phyloP scores from a whole-genome alignment of 2,329 filamentous ascomycete genomes.

The Calonectria crousiana region DNA sequence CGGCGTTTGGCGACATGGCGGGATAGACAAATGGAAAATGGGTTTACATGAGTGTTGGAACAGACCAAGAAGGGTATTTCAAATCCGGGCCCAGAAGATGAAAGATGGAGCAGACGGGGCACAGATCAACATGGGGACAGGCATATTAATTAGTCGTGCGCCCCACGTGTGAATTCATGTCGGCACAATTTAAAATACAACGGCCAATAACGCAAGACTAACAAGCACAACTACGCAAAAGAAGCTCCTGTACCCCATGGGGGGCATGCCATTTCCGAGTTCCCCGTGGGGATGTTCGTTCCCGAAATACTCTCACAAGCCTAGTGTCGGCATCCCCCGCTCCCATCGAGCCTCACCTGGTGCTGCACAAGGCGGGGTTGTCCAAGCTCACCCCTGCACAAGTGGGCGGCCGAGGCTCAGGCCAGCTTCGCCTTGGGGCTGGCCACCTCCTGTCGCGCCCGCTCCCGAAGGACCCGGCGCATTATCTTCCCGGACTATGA shows the following conservation, averaged over 20 bases:
- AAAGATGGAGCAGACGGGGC: background rate
- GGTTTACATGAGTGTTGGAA: background rate
- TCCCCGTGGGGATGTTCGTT: background rate
- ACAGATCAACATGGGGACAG: background rate
- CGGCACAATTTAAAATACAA: background rate
- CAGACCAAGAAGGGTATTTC: background rate
- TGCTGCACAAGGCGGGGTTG: background rate
- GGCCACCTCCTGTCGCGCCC: background rate
- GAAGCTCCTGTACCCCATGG: background rate
- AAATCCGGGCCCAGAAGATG: background rate
- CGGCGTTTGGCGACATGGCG: background rate
- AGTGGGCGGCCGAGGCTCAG: conserved; percentile 1
- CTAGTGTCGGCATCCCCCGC: background rate
- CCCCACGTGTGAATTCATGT: background rate
- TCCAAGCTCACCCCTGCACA: background rate
- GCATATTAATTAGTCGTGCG: background rate
- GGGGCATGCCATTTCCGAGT: background rate
- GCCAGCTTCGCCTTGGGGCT: background rate
- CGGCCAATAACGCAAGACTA: background rate
- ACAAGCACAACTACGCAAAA: background rate
- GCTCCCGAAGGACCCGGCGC: conserved; percentile 11
- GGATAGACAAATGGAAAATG: background rate
- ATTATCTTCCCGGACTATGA: conserved; percentile 12
- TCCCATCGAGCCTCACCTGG: background rate
- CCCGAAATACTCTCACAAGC: background rate